These are phyloP conservation scores for Prunus mira DNA, from an alignment of 306 rosid genomes.

Conservation along the genomic window DNA sequence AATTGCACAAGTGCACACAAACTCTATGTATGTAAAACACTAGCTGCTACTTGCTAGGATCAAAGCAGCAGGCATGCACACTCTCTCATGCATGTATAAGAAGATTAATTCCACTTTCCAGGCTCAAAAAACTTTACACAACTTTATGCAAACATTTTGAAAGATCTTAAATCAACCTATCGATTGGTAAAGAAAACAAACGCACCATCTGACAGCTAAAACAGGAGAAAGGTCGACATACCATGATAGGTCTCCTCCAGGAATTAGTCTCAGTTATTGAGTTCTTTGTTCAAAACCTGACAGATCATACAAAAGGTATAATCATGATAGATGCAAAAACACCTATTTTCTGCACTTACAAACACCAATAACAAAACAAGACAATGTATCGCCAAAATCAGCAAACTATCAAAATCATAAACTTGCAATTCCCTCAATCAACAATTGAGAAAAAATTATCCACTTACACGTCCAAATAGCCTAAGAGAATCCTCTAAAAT, in stretches of 20 bases:
- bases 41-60: neutral
- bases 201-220: neutral
- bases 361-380: neutral
- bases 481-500: neutral
- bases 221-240: slow-evolving; percentile 1
- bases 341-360: neutral
- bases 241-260: slow-evolving; percentile 21
- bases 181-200: neutral
- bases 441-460: neutral
- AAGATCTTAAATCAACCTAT: neutral
- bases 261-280: slow-evolving; percentile 13
- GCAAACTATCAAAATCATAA: neutral
- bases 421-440: neutral
- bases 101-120: neutral
- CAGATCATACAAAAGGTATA: neutral
- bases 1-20: neutral
- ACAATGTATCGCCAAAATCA: neutral
- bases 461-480: neutral
- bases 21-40: neutral
- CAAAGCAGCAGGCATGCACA: neutral
- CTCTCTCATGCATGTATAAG: neutral
- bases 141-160: no score
- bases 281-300: slow-evolving; percentile 14
- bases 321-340: neutral
- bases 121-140: neutral